Evolutionary conservation across 352 stramenopile genomes (phyloP), one percentile per base, ranked within the genome.

Genomic region (Phytophthora cajani): DNA sequence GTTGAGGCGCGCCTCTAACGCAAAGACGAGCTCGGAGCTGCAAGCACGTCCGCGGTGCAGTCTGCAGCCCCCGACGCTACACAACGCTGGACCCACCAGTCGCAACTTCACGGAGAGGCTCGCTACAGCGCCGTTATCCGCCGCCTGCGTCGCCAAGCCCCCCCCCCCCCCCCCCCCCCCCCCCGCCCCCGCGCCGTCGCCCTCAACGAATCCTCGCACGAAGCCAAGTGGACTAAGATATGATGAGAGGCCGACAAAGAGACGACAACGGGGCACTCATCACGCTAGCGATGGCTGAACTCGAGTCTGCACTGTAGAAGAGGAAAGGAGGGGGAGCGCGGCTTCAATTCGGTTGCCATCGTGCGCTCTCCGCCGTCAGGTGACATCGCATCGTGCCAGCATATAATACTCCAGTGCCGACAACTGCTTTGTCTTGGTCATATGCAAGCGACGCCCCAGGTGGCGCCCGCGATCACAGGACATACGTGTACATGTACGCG

Each of bases 201-300:
- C 33, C 38, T 69, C 44, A 64, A 64, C 25, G 49, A 54, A 65
- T 50, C 27, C 47, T 23, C 5, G 17, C 2, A 32, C 54, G 56
- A 36, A 65, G 16, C 55, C 2, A 14, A 40, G 17, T 51, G 38
- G 49, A 66, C 53, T 68, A 58, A 68, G 59, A 63, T 68, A 27
- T 27, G 23, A 27, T 27, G 33, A 47, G 12, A 67, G 19, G 42
- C 17, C 21, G 40, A 72, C 53, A 72, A 67, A 63, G 52, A 56
- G 65, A 67, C 40, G 51, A 59, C 65, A 36, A 72, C 44, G 21
- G 23, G 52, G 56, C 44, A 53, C 30, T 2, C 42, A 44, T n/a
- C 52, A 23, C 33, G 23, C 23, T 23, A 17, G 10, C 14, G 33
- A 42, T 42, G 12, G 33, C 33, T 42, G 33, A 9, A 38, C 33